These are phyloP conservation scores for Lodderomyces orthopsilosis DNA, from an alignment of 1,139 yeast genomes.

Conservation along the genomic window DNA sequence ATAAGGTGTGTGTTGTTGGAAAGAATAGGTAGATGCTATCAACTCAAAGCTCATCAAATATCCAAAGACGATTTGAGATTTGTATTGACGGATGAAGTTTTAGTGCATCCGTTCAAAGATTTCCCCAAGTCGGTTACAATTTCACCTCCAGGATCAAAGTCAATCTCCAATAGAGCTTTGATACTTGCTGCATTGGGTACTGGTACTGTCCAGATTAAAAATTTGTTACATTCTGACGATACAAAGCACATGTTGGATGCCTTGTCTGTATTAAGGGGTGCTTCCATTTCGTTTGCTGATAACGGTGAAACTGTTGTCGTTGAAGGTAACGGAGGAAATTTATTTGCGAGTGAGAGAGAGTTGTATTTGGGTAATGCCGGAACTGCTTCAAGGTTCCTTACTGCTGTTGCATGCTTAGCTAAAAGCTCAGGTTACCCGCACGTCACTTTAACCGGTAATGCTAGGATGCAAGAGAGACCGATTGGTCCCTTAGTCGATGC, in stretches of 20 bases:
- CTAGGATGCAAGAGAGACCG: slow-evolving; percentile 97
- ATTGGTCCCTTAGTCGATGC: slow-evolving; percentile 96
- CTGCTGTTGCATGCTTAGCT: slow-evolving; percentile 86
- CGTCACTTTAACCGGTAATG: slow-evolving; percentile 84
- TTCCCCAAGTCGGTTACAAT: slow-evolving; percentile 48
- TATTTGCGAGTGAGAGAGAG: slow-evolving; percentile 57
- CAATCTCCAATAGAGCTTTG: slow-evolving; percentile 92
- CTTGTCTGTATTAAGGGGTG: slow-evolving; percentile 74
- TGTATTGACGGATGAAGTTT: slow-evolving; percentile 78
- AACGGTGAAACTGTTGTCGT: slow-evolving; percentile 87
- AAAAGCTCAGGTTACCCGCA: slow-evolving; percentile 23
- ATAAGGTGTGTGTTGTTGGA: slow-evolving; percentile 85
- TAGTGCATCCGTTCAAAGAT: slow-evolving; percentile 55
- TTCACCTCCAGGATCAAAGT: slow-evolving; percentile 94
- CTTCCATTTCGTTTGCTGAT: slow-evolving; percentile 74
- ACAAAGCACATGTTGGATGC: slow-evolving; percentile 95
- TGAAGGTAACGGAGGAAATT: slow-evolving; percentile 80
- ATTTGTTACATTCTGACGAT: slow-evolving; percentile 90
- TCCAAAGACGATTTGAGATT: slow-evolving; percentile 77
- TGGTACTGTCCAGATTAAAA: slow-evolving; percentile 80
- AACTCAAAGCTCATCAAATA: slow-evolving; percentile 82
- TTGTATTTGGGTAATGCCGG: slow-evolving; percentile 96
- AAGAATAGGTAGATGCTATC: slow-evolving; percentile 84
- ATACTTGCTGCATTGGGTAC: slow-evolving; percentile 87
- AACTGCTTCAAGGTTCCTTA: slow-evolving; percentile 92